Evolutionary conservation across 768 basidiomycete species (phyloP), one percentile per base, ranked within the genome.

Genomic region (Lentinula raphanica): DNA sequence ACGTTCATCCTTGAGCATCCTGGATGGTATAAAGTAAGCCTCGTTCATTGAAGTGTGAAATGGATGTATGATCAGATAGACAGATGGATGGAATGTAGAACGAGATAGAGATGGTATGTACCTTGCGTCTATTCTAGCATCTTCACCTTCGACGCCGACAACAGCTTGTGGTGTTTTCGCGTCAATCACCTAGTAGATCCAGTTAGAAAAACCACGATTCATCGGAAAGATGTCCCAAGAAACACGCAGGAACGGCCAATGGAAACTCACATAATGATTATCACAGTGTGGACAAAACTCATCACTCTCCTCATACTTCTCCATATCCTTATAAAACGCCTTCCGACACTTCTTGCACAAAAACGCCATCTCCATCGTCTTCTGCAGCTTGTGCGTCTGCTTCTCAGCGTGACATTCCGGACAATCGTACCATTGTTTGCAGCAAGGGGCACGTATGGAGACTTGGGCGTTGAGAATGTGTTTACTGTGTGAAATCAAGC

Each of bases 241-340:
- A n/a, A n/a, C n/a, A n/a, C n/a, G n/a, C n/a, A n/a, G n/a, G n/a
- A n/a, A n/a, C n/a, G n/a, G n/a, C n/a, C n/a, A 42, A 23, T 28
- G 2, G 19, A 15, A 40, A 32, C 90, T 65, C 68, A 96, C 97
- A 70, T 95, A 99, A 68, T 95, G 95, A 69, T 98, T 98, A 72
- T 98, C 97, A 68, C 97, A 98, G 72, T 97, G 90, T 0, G 96
- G 97, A 69, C 97, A 98, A 69, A 87, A 98, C 72, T 99, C 97
- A 69, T 98, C 95, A 67, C 93, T 94, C 70, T 99, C 96, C 65
- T 98, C 96, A 66, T 92, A 98, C 6, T 71, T 72, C 0, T 78
- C 62, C 93, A 98, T 94, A 72, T 98, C 94, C 75, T 99, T 98
- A 62, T 95, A 76, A 68, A 99, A 98, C 3, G 93, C 94, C 75